Evolutionary conservation across 371 early-diverging fungal genomes (phyloP), one percentile per base, ranked within the genome.

Genomic region (Amoeboaphelidium protococcarum): DNA sequence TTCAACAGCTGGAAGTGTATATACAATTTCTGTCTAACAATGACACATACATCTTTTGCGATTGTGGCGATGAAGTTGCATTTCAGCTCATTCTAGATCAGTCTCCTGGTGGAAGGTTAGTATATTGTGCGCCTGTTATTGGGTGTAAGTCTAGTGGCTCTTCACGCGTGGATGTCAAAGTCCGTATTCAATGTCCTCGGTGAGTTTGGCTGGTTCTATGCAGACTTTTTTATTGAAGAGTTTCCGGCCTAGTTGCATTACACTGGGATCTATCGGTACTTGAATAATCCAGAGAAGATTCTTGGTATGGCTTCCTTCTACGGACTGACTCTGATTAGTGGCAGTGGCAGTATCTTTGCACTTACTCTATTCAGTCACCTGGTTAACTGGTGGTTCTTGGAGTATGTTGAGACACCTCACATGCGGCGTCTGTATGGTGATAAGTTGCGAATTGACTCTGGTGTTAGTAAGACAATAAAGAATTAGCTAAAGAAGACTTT

Each of bases 1-100:
- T 90, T 89, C 54, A 61, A 73, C 45, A 80, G 79, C 62, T 94
- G 92, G 92, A 89, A 88, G 57, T 70, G 72, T 61, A 67, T 89
- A n/a, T 89, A 76, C 65, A 89, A 89, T 54, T 61, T 82, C n/a
- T 73, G 78, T 0, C 64, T 78, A 25, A 64, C 72, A 4, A 84
- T 89, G 85, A 82, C 79, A 1, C 83, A 84, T 50, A 68, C 76
- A 1, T 72, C 83, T 1, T 88, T 85, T 54, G 62, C 69, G 43
- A 55, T 78, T 47, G 76, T 25, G 45, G 10, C 12, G 23, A 10
- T 24, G 45, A 80, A 3, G 80, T 79, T 3, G 66, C 69, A n/a
- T n/a, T n/a, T n/a, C n/a, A n/a, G n/a, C n/a, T n/a, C n/a, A n/a
- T n/a, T n/a, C n/a, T n/a, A n/a, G n/a, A n/a, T n/a, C n/a, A n/a